Conservation (phyloP, 2,329 filamentous ascomycete genomes). For the Penicillium sclerotigenum region DNA sequence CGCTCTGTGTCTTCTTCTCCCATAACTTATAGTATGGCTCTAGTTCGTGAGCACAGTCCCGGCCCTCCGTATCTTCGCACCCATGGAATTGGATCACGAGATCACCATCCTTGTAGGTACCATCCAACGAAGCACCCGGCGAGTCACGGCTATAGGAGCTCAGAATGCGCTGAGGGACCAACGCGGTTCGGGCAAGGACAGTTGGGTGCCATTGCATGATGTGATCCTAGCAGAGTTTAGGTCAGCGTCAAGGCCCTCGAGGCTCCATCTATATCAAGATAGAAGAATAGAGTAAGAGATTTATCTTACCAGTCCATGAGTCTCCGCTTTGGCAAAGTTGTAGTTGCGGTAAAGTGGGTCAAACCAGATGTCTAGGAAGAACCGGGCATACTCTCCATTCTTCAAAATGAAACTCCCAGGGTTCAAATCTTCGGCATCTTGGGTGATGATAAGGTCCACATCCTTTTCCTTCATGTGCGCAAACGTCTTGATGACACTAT, state of each 20-base stretch:
- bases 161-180: constrained; percentile 81
- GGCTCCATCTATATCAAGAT: neutral
- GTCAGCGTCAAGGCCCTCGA: constrained; percentile 26
- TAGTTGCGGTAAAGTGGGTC: constrained; percentile 91
- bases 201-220: constrained; percentile 97
- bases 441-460: constrained; percentile 77
- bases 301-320: constrained; percentile 73
- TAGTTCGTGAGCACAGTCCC: constrained; percentile 71
- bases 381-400: constrained; percentile 86
- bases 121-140: constrained; percentile 45
- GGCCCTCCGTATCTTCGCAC: constrained; percentile 55
- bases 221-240: constrained; percentile 60
- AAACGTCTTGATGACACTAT: constrained; percentile 96
- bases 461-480: constrained; percentile 71
- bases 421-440: constrained; percentile 77
- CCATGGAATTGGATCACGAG: constrained; percentile 75
- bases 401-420: constrained; percentile 74
- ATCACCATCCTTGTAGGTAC: constrained; percentile 76
- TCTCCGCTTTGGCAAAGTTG: constrained; percentile 93
- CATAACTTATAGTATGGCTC: constrained; percentile 50
- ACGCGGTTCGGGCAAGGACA: constrained; percentile 80
- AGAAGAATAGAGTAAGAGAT: neutral
- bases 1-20: constrained; percentile 33
- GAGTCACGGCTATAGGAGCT: constrained; percentile 68
- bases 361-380: constrained; percentile 93